A percentile compares a stretch with the other conserved stretches of the same genome.
phyloP scores from a whole-genome alignment of 768 basidiomycete genomes.

The Podaxis carcinomalis region DNA sequence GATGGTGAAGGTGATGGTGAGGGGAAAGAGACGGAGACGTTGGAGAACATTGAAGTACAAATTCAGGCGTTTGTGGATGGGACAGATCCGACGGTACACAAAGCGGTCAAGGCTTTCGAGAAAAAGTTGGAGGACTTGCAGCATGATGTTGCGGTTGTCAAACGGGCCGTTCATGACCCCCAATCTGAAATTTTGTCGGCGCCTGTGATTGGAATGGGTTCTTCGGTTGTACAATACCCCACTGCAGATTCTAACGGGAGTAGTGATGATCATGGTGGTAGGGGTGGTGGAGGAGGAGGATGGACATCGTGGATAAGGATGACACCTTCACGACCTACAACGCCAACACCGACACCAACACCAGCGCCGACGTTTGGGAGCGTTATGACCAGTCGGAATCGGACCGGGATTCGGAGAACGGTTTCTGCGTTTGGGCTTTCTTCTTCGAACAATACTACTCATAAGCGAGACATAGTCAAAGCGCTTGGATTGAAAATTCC shows the following conservation, averaged over 20 bases:
- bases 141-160: conserved; percentile 72
- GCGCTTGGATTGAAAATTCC: background rate
- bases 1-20: conserved; percentile 14
- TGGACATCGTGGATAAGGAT: background rate
- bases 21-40: conserved; percentile 15
- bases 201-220: background rate
- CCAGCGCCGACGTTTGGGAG: background rate
- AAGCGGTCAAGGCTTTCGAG: conserved; percentile 42
- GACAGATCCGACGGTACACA: conserved; percentile 40
- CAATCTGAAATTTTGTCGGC: background rate
- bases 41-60: conserved; percentile 41
- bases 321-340: background rate
- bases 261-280: background rate
- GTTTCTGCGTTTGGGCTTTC: background rate
- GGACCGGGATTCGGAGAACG: background rate
- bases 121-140: conserved; percentile 68
- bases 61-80: conserved; percentile 57
- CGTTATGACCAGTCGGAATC: background rate
- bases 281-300: background rate
- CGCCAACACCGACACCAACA: background rate
- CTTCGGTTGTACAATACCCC: too few species aligned
- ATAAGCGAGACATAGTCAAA: background rate
- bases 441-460: background rate
- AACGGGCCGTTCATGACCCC: conserved; percentile 50
- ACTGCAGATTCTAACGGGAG: too few species aligned